A percentile compares a stretch with the other conserved stretches of the same genome.
Evolutionary conservation across 306 rosid genomes (phyloP).

Genomic region (Lupinus albus): DNA sequence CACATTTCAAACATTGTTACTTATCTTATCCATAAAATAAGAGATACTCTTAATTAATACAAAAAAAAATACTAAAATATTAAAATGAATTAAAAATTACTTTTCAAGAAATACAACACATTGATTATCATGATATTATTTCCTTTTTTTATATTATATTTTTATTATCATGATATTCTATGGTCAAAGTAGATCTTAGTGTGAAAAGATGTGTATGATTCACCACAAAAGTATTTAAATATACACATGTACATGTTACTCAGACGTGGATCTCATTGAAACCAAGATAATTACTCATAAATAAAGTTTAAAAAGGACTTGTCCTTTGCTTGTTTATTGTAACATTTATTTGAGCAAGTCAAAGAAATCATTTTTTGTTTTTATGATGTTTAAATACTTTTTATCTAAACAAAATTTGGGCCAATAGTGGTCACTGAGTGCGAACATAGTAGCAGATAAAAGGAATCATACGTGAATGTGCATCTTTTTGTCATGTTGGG

Average conservation of each 20-base stretch:
- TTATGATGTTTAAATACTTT: background rate
- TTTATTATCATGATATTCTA: too few relatives aligned
- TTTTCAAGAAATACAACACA: too few relatives aligned
- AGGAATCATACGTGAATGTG: conserved; percentile 39
- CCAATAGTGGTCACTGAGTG: background rate
- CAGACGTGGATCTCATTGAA: background rate
- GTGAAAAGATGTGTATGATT: background rate
- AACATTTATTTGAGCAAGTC: background rate
- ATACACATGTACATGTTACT: conserved; percentile 3
- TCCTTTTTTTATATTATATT: too few relatives aligned
- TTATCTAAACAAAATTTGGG: background rate
- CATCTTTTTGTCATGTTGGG: conserved; percentile 35
- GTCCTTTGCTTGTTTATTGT: background rate
- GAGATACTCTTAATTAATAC: too few relatives aligned
- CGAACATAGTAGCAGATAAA: background rate
- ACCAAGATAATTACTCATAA: background rate
- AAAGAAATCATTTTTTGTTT: background rate
- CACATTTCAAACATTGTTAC: too few relatives aligned
- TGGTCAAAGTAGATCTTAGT: conserved; percentile 21
- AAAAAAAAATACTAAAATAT: too few relatives aligned
- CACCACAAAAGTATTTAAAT: conserved; percentile 1
- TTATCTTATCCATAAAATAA: too few relatives aligned
- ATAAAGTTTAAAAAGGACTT: background rate
- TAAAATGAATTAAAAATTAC: too few relatives aligned
- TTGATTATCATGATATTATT: too few relatives aligned